Evolutionary conservation across 225 moss, liverwort and hornwort genomes (phyloP).

Genomic region (Ulota crispa): DNA sequence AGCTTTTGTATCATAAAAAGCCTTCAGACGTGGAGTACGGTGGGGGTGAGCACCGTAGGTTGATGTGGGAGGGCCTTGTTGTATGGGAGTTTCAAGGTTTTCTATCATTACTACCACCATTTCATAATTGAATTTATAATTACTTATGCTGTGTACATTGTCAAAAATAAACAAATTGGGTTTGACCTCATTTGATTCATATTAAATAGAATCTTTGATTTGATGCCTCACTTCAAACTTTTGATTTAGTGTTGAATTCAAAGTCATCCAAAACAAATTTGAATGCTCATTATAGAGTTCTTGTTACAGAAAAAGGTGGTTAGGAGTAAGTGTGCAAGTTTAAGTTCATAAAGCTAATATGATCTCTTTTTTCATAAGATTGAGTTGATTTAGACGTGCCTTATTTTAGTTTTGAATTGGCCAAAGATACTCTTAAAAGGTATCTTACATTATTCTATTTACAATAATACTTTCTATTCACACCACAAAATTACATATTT

Average conservation of each 20-base stretch:
- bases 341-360: too few relatives aligned
- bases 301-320: too few relatives aligned
- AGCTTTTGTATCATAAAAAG: not conserved
- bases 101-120: not conserved
- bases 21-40: not conserved
- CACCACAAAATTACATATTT: too few relatives aligned
- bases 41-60: not conserved
- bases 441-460: too few relatives aligned
- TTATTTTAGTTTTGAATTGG: too few relatives aligned
- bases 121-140: not conserved
- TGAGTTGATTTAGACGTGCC: too few relatives aligned
- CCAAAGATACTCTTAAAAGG: too few relatives aligned
- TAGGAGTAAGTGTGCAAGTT: too few relatives aligned
- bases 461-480: too few relatives aligned
- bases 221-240: not conserved
- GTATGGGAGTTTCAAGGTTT: not conserved
- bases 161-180: not conserved
- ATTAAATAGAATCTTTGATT: not conserved
- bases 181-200: too few relatives aligned
- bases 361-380: too few relatives aligned
- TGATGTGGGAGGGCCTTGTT: not conserved
- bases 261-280: not conserved
- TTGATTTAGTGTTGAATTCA: not conserved
- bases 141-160: not conserved
- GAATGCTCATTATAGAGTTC: too few relatives aligned